Conservation (phyloP, 2,329 filamentous ascomycete species). For the Diaporthe ampelina region DNA sequence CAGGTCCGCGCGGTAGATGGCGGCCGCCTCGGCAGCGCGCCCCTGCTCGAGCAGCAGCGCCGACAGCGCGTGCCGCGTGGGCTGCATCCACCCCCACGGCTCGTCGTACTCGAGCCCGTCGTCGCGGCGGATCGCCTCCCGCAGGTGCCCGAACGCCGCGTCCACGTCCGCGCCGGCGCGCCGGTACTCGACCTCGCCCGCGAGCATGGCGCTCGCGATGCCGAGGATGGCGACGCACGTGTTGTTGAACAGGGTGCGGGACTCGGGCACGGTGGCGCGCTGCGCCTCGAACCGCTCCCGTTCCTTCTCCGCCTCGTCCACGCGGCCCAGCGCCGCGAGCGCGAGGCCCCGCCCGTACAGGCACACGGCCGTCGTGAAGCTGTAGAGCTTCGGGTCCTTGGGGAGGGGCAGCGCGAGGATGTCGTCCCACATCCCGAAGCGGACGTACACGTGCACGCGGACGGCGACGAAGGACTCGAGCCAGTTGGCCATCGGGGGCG, state of each 20-base stretch:
- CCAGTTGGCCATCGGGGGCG: slow-evolving; percentile 84
- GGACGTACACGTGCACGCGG: slow-evolving; percentile 77
- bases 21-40: slow-evolving; percentile 66
- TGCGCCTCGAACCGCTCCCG: slow-evolving; percentile 66
- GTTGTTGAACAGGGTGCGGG: slow-evolving; percentile 79
- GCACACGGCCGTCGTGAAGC: slow-evolving; percentile 76
- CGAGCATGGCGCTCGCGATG: slow-evolving; percentile 76
- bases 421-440: slow-evolving; percentile 81
- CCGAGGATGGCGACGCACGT: slow-evolving; percentile 73
- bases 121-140: slow-evolving; percentile 69
- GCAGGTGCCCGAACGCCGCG: slow-evolving; percentile 70
- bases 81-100: slow-evolving; percentile 87
- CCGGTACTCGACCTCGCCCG: slow-evolving; percentile 82
- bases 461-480: slow-evolving; percentile 79
- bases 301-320: slow-evolving; percentile 68
- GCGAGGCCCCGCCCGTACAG: slow-evolving; percentile 80
- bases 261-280: slow-evolving; percentile 64
- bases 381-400: slow-evolving; percentile 72
- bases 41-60: slow-evolving; percentile 78
- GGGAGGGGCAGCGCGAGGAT: slow-evolving; percentile 71
- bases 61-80: slow-evolving; percentile 77
- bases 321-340: slow-evolving; percentile 68
- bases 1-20: slow-evolving; percentile 72
- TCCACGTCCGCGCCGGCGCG: slow-evolving; percentile 63
- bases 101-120: slow-evolving; percentile 78